Evolutionary conservation across 257 asterid species (phyloP), one percentile per base, ranked within the genome.

Genomic region (Salvia hispanica): DNA sequence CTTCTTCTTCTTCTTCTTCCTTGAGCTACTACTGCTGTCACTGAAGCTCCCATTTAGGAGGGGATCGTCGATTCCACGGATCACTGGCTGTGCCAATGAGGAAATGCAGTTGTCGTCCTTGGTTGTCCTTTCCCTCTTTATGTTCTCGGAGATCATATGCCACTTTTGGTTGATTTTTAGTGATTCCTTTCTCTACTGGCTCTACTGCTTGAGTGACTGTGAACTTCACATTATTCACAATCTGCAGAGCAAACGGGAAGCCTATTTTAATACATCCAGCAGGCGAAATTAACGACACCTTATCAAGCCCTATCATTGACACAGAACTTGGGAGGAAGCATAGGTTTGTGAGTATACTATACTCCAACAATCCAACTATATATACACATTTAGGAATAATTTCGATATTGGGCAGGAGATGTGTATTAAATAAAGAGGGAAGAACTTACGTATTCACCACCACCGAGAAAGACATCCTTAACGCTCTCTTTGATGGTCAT

Each of bases 131-230:
- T 78, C 90, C 81, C 74, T 84, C 88, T 88, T 90, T 64, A 94
- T 91, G 86, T 91, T 94, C 75, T 88, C 79, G 50, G 99, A 88
- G 72, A 93, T 90, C 68, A 80, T 82, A 58, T 84, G 91, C 69
- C 89, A 56, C 76, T 84, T 89, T 81, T 83, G 77, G 69, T 91
- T 91, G 83, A 91, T 85, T 70, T 70, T 83, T 87, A 4, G 75
- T 88, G 77, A 93, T 74, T 61, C 99, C 96, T 75, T 93, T 93
- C 92, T 93, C 97, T 33, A 90, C 80, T 18, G 99, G 99, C 69
- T 91, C 96, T 54, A 88, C 99, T 37, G 99, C 99, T 76, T 90
- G 97, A 59, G 83, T 86, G 34, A 93, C 89, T 0, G 99, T 93
- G 73, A 87, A 88, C 81, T 86, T 93, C 78, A 93, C 90, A 64